Evolutionary conservation across 2,329 filamentous ascomycete genomes (phyloP), one percentile per base, ranked within the genome.

Genomic region (Clonostachys solani): DNA sequence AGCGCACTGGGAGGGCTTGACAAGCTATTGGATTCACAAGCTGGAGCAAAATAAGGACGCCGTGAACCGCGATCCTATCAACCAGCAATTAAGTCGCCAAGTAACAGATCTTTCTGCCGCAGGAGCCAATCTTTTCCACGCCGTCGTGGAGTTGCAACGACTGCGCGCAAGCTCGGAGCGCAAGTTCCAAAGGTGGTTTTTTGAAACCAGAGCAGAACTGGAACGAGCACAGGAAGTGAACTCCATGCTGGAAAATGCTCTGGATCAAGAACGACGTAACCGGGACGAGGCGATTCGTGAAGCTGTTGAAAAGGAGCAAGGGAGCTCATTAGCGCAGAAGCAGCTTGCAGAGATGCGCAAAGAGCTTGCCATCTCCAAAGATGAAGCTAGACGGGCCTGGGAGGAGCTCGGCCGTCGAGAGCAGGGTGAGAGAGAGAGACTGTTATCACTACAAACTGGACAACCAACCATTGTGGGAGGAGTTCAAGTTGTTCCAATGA

Each of bases 131-230:
- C 76, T 99, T 1, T 99, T 99, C 65, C 94, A 99, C 64, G 94
- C 94, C 10, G 92, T 99, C 1, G 94, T 99, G 5, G 94, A 99
- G 66, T 74, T 99, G 42, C 94, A 99, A 65, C 85, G 94, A 33
- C 76, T 99, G 23, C 87, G 94, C 40, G 94, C 94, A 36, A 96
- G 91, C 47, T 97, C 92, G 0, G 94, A 99, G 67, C 84, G 94
- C 53, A 97, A 97, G 64, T 99, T 99, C 58, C 94, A 99, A 68
- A 82, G 94, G 44, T 99, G 94, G 94, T 97, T 97, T 69, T 96
- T 95, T 57, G 94, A 99, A 64, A 96, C 92, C 8, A 80, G 92
- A 45, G 80, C 86, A 33, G 92, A 97, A 55, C 83, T 95, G 54
- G 94, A 97, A 69, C 84, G 87, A 29, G 80, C 85, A 44, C 86